Evolutionary conservation across 768 basidiomycete genomes (phyloP), one percentile per base, ranked within the genome.

Genomic region (Lepiota subincarnata): DNA sequence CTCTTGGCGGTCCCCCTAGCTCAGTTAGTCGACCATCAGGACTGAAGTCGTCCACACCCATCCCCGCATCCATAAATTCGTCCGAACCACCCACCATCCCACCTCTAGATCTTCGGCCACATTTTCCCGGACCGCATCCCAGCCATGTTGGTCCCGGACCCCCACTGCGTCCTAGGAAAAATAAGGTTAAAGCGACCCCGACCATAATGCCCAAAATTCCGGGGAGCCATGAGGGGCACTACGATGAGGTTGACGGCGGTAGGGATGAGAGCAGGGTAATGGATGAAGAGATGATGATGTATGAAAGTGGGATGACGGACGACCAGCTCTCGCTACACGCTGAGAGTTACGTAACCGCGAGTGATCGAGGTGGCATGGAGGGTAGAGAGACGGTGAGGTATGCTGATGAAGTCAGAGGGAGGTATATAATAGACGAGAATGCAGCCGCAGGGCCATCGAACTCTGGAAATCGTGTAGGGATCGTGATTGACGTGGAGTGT

Each of bases 321-420:
- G 20, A 55, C 46, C 22, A 48, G 16, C 20, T 48, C 38, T 81
- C 81, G 0, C 66, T 79, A 19, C 77, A 78, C 52, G 78, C 79
- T 3, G 81, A 80, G 20, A 83, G 81, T 56, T 84, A 81, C 53
- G 72, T 81, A 12, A 82, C 81, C 4, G 82, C 81, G 2, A 68
- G 31, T 31, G 31, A 31, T 11, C 3, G 47, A 48, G 4, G 57
- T 28, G 35, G 31, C 31, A 20, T 35, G 48, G 20, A 35, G 53
- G 45, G 50, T 31, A 53, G 8, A 46, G 44, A 40, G 28, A 50
- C 35, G 35, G 38, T 45, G 19, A 37, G 51, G 20, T 48, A 48
- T 47, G 53, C 53, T 6, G 53, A 54, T 42, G 24, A 39, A 4
- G 39, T 48, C 1, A 47, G 26, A 26, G 40, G 20, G 19, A 35